Conservation (phyloP, 2,329 filamentous ascomycete species). For the Paecilomyces fulvus region DNA sequence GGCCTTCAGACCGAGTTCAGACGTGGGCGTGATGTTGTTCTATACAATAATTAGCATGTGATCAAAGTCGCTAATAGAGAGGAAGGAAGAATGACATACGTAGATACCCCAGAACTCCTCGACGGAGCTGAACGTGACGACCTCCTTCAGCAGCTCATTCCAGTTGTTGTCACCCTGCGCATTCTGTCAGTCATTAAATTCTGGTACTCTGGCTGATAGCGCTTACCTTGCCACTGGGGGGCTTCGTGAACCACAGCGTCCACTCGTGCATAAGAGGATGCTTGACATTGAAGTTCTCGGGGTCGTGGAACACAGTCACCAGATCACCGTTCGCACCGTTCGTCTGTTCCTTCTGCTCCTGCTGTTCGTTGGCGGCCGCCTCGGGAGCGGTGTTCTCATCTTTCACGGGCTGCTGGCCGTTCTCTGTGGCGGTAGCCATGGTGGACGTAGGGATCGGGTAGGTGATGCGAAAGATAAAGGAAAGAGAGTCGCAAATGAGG, state of each 20-base stretch:
- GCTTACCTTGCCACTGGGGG: slow-evolving; percentile 82
- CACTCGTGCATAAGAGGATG: slow-evolving; percentile 95
- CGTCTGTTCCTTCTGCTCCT: slow-evolving; percentile 14
- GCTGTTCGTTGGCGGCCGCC: slow-evolving; percentile 35
- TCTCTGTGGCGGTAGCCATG: slow-evolving; percentile 32
- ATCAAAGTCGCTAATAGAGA: not conserved
- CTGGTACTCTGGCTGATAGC: not conserved
- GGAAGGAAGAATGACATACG: slow-evolving; percentile 50
- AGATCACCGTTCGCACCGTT: slow-evolving; percentile 44
- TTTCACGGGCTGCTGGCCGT: slow-evolving; percentile 24
- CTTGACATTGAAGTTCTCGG: slow-evolving; percentile 99
- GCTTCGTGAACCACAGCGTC: slow-evolving; percentile 99
- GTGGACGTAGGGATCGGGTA: slow-evolving; percentile 11
- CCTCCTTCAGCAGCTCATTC: slow-evolving; percentile 96
- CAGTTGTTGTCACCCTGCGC: slow-evolving; percentile 92
- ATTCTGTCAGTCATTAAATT: slow-evolving; percentile 8
- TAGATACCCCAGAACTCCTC: slow-evolving; percentile 99
- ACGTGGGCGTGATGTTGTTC: slow-evolving; percentile 98
- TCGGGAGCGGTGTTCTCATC: slow-evolving; percentile 50
- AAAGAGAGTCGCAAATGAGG: not conserved
- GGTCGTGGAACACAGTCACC: slow-evolving; percentile 94
- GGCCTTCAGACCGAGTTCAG: slow-evolving; percentile 91
- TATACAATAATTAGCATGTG: slow-evolving; percentile 30
- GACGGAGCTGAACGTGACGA: slow-evolving; percentile 96
- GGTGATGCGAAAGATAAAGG: slow-evolving; percentile 7